phyloP scores from a whole-genome alignment of 805 yeast species.

The Candida sakaeoensis region DNA sequence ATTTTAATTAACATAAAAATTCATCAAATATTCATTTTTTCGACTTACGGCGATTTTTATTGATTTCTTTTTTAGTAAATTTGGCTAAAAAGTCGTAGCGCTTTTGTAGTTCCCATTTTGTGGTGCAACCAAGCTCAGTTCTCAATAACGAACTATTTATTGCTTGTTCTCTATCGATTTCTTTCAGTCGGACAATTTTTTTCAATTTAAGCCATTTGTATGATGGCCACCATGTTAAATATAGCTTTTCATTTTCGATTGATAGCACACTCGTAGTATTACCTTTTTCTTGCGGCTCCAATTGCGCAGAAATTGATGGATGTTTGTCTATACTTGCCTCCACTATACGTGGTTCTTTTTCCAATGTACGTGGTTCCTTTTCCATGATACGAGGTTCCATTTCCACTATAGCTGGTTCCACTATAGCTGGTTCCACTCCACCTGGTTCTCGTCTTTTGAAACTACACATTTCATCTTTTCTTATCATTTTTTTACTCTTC shows the following conservation, averaged over 20 bases:
- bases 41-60: background rate
- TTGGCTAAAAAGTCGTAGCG: slow-evolving; percentile 25
- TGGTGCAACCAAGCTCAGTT: slow-evolving; percentile 23
- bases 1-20: slow-evolving; percentile 26
- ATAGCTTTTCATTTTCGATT: background rate
- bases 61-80: slow-evolving; percentile 8
- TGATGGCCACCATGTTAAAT: slow-evolving; percentile 21
- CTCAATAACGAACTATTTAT: slow-evolving; percentile 24
- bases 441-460: no score
- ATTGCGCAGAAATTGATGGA: background rate
- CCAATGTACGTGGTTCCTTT: no score
- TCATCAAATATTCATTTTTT: no score
- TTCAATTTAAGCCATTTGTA: slow-evolving; percentile 31
- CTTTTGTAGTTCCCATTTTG: slow-evolving; percentile 27
- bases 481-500: no score
- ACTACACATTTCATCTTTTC: no score
- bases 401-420: background rate
- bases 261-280: background rate
- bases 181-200: slow-evolving; percentile 24
- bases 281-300: background rate
- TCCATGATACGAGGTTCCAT: no score
- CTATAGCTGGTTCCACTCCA: background rate
- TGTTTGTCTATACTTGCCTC: no score
- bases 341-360: no score
- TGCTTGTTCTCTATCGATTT: slow-evolving; percentile 23